Conservation (phyloP, 1,139 yeast genomes). For the Kodamaea ohmeri region DNA sequence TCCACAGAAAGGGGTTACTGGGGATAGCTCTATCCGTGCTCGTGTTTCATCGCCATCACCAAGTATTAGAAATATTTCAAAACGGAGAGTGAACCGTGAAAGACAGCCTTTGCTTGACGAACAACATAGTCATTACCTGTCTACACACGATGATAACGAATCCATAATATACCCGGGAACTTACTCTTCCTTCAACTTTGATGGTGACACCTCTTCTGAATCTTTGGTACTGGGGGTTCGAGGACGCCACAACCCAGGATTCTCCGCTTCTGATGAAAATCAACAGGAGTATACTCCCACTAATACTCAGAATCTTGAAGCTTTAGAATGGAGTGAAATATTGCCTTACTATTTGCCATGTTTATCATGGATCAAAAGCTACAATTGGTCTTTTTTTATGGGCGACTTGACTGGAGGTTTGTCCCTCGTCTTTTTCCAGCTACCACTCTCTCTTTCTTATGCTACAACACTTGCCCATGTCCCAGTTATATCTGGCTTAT, state of each 20-base stretch:
- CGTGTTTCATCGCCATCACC: constrained; percentile 20
- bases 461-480: constrained; percentile 90
- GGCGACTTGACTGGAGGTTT: constrained; percentile 86
- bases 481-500: constrained; percentile 81
- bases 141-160: constrained; percentile 15
- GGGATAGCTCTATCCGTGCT: neutral
- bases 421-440: constrained; percentile 86
- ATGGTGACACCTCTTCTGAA: constrained; percentile 3
- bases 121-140: constrained; percentile 2
- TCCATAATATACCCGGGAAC: constrained; percentile 17
- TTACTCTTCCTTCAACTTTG: neutral
- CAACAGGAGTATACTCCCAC: constrained; percentile 26
- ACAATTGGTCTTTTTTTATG: constrained; percentile 48
- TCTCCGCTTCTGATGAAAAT: neutral
- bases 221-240: constrained; percentile 1
- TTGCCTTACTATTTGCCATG: constrained; percentile 79
- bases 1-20: neutral
- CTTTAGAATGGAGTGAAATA: constrained; percentile 28
- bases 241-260: neutral
- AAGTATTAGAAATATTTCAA: constrained; percentile 32
- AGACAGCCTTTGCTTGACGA: constrained; percentile 21
- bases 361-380: constrained; percentile 72
- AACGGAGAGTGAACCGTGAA: constrained; percentile 30
- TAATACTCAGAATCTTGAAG: constrained; percentile 20
- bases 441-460: constrained; percentile 85